A percentile compares a stretch with the other conserved stretches of the same genome.
These are phyloP conservation scores for Dactylellina sp. DNA, from an alignment of 2,329 filamentous ascomycete species.

Conservation along the genomic window DNA sequence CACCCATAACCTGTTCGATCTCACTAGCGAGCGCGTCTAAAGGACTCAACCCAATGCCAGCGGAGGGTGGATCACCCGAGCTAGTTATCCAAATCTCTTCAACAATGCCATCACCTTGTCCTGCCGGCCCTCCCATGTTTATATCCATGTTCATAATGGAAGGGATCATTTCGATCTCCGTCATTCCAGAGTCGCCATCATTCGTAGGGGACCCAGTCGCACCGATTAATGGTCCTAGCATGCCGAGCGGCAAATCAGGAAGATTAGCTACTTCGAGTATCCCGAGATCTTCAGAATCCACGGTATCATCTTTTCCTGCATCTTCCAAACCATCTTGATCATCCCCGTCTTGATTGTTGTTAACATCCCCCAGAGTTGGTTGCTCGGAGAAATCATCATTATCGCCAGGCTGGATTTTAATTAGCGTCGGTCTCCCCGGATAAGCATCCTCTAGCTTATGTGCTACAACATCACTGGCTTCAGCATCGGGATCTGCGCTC, in stretches of 20 bases:
- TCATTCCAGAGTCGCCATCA: conserved; percentile 14
- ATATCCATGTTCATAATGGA: conserved; percentile 3
- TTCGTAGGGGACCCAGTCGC: background rate
- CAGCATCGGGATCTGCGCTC: conserved; percentile 1
- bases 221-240: conserved; percentile 20
- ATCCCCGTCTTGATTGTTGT: background rate
- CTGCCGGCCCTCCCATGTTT: background rate
- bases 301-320: too few species aligned
- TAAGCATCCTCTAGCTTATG: conserved; percentile 41
- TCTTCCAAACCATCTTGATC: too few species aligned
- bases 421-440: conserved; percentile 33
- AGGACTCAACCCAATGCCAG: conserved; percentile 3
- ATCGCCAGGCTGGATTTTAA: conserved; percentile 22
- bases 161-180: conserved; percentile 34
- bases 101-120: conserved; percentile 18
- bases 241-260: conserved; percentile 17
- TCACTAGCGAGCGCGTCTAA: conserved; percentile 24
- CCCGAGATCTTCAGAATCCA: background rate
- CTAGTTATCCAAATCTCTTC: conserved; percentile 47
- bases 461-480: conserved; percentile 25
- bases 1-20: conserved; percentile 35
- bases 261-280: conserved; percentile 10
- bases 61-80: background rate
- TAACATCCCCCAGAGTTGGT: background rate
- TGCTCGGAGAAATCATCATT: background rate